Evolutionary conservation across 2,329 filamentous ascomycete species (phyloP).

Genomic region (Diaporthe destruens): DNA sequence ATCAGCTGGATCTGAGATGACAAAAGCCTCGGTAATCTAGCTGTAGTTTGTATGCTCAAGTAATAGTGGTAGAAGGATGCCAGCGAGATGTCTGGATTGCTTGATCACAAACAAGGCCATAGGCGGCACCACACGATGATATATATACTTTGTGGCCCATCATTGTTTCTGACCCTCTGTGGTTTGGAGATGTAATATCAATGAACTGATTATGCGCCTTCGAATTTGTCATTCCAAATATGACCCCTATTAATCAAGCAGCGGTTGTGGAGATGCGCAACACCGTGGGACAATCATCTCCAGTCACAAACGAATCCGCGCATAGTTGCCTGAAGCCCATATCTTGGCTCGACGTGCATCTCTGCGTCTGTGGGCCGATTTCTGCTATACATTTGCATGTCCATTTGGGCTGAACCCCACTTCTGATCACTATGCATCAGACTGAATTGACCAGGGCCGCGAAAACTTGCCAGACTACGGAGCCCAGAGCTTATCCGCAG

Average conservation of each 20-base stretch:
- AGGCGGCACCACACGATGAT: background rate
- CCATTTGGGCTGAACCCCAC: too few species aligned
- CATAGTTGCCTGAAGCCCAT: slow-evolving; percentile 1
- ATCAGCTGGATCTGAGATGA: background rate
- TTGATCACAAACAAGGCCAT: background rate
- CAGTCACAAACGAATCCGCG: background rate
- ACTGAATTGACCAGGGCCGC: background rate
- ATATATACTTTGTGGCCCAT: background rate
- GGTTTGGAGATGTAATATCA: background rate
- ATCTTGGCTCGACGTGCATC: background rate
- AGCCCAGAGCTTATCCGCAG: slow-evolving; percentile 4
- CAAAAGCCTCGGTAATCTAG: background rate
- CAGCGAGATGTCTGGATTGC: background rate
- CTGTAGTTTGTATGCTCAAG: background rate
- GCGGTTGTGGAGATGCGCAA: background rate
- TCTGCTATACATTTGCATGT: background rate
- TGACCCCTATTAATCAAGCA: background rate
- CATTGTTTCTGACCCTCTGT: background rate
- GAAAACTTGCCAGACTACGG: background rate
- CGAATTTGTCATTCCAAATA: background rate
- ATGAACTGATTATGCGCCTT: background rate
- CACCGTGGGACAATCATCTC: background rate
- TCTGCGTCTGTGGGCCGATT: background rate
- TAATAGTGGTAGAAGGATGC: background rate
- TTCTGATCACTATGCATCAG: too few species aligned